A percentile compares a stretch with the other conserved stretches of the same genome.
These are phyloP conservation scores for Termitomyces sp. DNA, from an alignment of 768 basidiomycete genomes.

Conservation along the genomic window DNA sequence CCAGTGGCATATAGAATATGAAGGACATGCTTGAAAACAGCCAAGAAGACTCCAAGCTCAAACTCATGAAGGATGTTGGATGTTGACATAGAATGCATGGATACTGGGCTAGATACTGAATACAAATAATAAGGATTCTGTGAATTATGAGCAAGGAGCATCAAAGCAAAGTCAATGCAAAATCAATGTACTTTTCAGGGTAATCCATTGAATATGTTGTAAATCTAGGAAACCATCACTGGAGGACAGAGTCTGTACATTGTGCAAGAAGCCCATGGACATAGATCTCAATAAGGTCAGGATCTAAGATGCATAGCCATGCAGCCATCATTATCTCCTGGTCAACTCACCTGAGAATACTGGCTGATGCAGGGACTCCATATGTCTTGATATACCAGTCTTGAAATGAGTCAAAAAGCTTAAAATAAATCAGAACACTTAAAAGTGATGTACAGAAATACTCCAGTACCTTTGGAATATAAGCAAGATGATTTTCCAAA, in stretches of 20 bases:
- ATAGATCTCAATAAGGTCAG: slow-evolving; percentile 11
- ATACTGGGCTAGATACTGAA: slow-evolving; percentile 15
- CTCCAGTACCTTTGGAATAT: neutral
- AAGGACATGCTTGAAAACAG: no score
- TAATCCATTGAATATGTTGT: slow-evolving; percentile 8
- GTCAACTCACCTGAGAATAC: slow-evolving; percentile 16
- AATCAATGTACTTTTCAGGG: slow-evolving; percentile 10
- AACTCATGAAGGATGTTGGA: slow-evolving; percentile 25
- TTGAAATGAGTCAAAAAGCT: slow-evolving; percentile 30
- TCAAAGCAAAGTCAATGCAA: neutral
- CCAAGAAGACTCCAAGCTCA: slow-evolving; percentile 20
- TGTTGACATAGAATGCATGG: slow-evolving; percentile 22
- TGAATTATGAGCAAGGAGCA: no score
- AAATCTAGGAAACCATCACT: slow-evolving; percentile 1
- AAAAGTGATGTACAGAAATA: neutral
- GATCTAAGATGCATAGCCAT: slow-evolving; percentile 13
- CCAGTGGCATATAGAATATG: slow-evolving; percentile 13
- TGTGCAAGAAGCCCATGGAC: slow-evolving; percentile 7
- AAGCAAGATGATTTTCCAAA: neutral
- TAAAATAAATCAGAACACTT: neutral
- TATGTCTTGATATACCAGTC: slow-evolving; percentile 18
- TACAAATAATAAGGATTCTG: no score
- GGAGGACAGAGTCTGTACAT: slow-evolving; percentile 3
- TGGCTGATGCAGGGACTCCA: slow-evolving; percentile 11
- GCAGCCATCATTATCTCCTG: slow-evolving; percentile 10